phyloP scores from a whole-genome alignment of 1,284 basidiomycete species.

The Ustilago nuda region DNA sequence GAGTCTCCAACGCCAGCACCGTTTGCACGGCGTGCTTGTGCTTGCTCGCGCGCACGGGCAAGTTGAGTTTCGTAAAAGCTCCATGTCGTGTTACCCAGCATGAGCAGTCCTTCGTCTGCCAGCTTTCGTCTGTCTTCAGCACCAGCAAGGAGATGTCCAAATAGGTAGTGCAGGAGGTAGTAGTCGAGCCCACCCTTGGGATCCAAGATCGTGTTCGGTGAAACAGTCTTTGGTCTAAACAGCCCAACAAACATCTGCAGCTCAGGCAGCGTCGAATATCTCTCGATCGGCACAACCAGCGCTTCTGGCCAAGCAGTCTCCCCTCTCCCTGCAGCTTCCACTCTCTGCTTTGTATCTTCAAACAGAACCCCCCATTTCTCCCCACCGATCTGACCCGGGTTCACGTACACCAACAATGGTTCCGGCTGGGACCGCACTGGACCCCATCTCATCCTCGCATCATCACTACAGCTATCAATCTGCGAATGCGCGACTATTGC shows the following conservation, averaged over 20 bases:
- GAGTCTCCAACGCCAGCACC: conserved; percentile 17
- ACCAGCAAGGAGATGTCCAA: conserved; percentile 35
- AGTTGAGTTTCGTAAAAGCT: conserved; percentile 45
- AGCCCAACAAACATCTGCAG: conserved; percentile 80
- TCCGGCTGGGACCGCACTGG: conserved; percentile 23
- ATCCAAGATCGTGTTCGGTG: conserved; percentile 49
- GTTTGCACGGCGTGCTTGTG: conserved; percentile 6
- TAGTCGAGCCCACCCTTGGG: conserved; percentile 45
- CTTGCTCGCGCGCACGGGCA: conserved; percentile 24
- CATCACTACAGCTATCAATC: conserved; percentile 30
- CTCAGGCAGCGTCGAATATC: conserved; percentile 87
- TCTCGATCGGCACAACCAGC: conserved; percentile 74
- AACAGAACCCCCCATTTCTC: conserved; percentile 76
- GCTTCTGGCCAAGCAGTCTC: conserved; percentile 46
- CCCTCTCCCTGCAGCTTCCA: conserved; percentile 64
- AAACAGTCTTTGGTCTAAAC: conserved; percentile 72
- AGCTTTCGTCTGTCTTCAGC: conserved; percentile 26
- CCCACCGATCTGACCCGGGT: conserved; percentile 67
- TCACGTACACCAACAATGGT: conserved; percentile 45
- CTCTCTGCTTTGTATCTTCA: conserved; percentile 71
- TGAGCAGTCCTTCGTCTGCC: conserved; percentile 32
- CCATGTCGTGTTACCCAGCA: conserved; percentile 45
- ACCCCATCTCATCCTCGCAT: conserved; percentile 33
- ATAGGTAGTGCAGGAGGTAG: conserved; percentile 48
- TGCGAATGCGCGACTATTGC: conserved; percentile 32